Conservation (phyloP, 2,329 filamentous ascomycete genomes). For the Trichoderma aggressivum region DNA sequence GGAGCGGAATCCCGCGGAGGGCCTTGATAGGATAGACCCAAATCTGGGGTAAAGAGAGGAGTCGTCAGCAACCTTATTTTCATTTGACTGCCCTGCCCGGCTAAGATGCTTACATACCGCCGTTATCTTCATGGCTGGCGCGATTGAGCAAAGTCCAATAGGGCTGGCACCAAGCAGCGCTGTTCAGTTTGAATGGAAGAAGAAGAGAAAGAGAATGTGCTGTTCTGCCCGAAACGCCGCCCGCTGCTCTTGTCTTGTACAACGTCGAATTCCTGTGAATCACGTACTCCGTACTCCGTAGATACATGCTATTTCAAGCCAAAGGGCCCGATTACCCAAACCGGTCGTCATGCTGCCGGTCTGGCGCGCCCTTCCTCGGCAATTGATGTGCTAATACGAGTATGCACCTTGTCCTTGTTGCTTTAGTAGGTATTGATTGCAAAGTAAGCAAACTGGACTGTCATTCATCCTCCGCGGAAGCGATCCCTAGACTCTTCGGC, state of each 20-base stretch:
- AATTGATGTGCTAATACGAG: neutral
- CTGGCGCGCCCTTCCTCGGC: conserved; percentile 10
- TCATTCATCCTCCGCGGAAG: neutral
- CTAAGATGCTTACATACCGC: conserved; percentile 23
- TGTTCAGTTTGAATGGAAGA: neutral
- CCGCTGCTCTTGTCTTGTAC: neutral
- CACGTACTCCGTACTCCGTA: neutral
- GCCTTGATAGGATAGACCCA: conserved; percentile 74
- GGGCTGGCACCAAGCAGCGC: neutral
- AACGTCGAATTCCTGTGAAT: neutral
- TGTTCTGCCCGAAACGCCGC: neutral
- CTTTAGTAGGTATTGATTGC: neutral
- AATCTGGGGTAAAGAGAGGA: conserved; percentile 36
- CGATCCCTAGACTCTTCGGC: neutral
- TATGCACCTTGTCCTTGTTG: neutral
- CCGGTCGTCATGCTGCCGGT: neutral
- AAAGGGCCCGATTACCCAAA: neutral
- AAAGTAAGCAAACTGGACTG: neutral
- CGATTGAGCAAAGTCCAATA: neutral
- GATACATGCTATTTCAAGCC: neutral
- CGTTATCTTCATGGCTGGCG: conserved; percentile 32
- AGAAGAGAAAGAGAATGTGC: neutral
- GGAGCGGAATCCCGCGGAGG: conserved; percentile 58
- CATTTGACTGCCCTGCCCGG: neutral
- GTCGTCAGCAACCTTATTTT: neutral